phyloP scores from a whole-genome alignment of 805 yeast genomes.

The Barnettozyma populi region DNA sequence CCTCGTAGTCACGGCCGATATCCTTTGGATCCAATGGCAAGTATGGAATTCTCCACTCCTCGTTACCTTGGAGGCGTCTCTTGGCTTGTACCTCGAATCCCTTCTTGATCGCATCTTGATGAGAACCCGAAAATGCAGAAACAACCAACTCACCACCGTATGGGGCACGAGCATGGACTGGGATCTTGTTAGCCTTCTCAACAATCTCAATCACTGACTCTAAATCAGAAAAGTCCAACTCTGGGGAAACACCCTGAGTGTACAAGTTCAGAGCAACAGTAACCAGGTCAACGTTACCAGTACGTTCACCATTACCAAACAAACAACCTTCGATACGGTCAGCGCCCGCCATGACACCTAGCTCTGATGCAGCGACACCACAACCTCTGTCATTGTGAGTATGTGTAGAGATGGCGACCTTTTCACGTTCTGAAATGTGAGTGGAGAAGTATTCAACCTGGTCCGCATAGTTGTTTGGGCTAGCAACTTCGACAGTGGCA shows the following conservation, averaged over 20 bases:
- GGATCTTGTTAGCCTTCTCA: constrained; percentile 75
- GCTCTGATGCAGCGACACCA: constrained; percentile 78
- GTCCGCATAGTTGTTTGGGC: constrained; percentile 75
- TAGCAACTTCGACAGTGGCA: constrained; percentile 74
- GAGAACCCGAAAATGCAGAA: constrained; percentile 72
- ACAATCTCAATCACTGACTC: constrained; percentile 61
- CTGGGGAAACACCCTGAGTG: constrained; percentile 71
- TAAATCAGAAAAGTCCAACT: constrained; percentile 65
- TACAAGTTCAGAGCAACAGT: constrained; percentile 74
- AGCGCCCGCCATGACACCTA: constrained; percentile 77
- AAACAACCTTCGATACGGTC: constrained; percentile 82
- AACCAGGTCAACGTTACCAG: constrained; percentile 76
- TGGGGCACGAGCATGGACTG: constrained; percentile 70
- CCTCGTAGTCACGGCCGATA: constrained; percentile 76
- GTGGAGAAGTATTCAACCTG: constrained; percentile 71
- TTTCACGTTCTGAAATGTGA: constrained; percentile 66
- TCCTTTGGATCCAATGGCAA: constrained; percentile 78
- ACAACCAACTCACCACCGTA: constrained; percentile 77
- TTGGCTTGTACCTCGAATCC: constrained; percentile 52
- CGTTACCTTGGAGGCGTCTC: constrained; percentile 43
- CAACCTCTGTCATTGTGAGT: constrained; percentile 81
- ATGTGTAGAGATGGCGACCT: constrained; percentile 63
- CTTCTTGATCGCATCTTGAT: constrained; percentile 67
- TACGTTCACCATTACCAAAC: constrained; percentile 81
- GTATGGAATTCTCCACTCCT: constrained; percentile 67